phyloP scores from a whole-genome alignment of 2,329 filamentous ascomycete species.

The Phaeomoniella chlamydospora region DNA sequence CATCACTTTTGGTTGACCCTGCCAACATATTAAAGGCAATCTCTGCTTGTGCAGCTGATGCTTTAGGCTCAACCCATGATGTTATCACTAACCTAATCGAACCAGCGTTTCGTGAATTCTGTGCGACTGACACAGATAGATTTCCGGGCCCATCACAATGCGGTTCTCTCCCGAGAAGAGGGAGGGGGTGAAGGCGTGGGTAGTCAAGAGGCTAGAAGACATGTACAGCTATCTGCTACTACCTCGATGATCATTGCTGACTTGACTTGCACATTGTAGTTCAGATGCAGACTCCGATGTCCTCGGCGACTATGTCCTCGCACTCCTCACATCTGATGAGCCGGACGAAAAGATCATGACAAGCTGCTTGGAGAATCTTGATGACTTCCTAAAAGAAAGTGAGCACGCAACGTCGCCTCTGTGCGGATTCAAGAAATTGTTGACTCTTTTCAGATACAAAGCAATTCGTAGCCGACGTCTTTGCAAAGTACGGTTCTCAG shows the following conservation, averaged over 20 bases:
- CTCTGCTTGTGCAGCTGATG: no score
- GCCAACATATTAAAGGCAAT: no score
- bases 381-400: slow-evolving; percentile 44
- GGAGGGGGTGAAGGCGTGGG: slow-evolving; percentile 40
- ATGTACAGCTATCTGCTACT: slow-evolving; percentile 34
- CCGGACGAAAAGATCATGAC: slow-evolving; percentile 36
- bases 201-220: slow-evolving; percentile 42
- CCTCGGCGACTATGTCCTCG: slow-evolving; percentile 47
- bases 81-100: no score
- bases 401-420: slow-evolving; percentile 9
- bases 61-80: no score
- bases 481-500: slow-evolving; percentile 30
- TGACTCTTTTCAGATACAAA: slow-evolving; percentile 25
- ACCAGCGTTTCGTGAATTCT: no score
- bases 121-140: no score
- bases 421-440: background rate
- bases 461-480: slow-evolving; percentile 41
- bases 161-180: slow-evolving; percentile 38
- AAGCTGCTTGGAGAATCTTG: slow-evolving; percentile 38
- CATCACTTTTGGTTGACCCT: no score
- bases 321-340: slow-evolving; percentile 41
- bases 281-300: slow-evolving; percentile 49
- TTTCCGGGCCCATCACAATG: no score
- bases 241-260: no score
- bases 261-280: slow-evolving; percentile 23